Conservation (phyloP, 352 stramenopile species). For the Phytophthora multivora region DNA sequence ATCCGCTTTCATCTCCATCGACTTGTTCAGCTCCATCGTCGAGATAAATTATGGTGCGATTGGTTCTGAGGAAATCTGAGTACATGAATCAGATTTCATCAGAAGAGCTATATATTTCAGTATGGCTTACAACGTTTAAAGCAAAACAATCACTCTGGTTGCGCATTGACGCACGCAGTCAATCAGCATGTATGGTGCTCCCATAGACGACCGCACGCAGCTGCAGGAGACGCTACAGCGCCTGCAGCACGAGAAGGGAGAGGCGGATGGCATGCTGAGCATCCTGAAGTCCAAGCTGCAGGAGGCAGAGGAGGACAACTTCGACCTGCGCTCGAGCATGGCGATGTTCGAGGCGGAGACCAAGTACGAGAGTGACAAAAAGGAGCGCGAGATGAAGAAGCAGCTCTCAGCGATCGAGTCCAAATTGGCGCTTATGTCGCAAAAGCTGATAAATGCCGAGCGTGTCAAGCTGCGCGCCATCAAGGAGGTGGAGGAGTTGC, state of each 20-base stretch:
- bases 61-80: neutral
- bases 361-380: slow-evolving; percentile 45
- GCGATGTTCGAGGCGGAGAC: slow-evolving; percentile 57
- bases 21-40: slow-evolving; percentile 31
- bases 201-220: slow-evolving; percentile 8
- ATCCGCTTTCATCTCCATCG: slow-evolving; percentile 27
- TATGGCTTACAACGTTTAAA: neutral
- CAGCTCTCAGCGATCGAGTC: slow-evolving; percentile 61
- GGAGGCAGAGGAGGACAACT: slow-evolving; percentile 66
- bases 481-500: slow-evolving; percentile 59
- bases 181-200: slow-evolving; percentile 8
- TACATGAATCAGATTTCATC: slow-evolving; percentile 12
- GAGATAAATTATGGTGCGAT: slow-evolving; percentile 1
- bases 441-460: slow-evolving; percentile 66
- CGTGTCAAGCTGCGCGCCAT: slow-evolving; percentile 54
- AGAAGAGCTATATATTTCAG: slow-evolving; percentile 9
- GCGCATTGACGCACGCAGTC: slow-evolving; percentile 7
- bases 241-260: slow-evolving; percentile 55
- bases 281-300: slow-evolving; percentile 53
- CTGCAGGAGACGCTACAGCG: slow-evolving; percentile 42
- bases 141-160: slow-evolving; percentile 20
- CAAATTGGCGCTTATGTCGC: slow-evolving; percentile 51
- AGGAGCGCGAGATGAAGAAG: slow-evolving; percentile 45
- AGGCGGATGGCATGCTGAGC: slow-evolving; percentile 59
- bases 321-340: slow-evolving; percentile 62